Base-by-base conservation (phyloP, 2,329 filamentous ascomycete genomes). In the Aspergillus ochraceus region DNA sequence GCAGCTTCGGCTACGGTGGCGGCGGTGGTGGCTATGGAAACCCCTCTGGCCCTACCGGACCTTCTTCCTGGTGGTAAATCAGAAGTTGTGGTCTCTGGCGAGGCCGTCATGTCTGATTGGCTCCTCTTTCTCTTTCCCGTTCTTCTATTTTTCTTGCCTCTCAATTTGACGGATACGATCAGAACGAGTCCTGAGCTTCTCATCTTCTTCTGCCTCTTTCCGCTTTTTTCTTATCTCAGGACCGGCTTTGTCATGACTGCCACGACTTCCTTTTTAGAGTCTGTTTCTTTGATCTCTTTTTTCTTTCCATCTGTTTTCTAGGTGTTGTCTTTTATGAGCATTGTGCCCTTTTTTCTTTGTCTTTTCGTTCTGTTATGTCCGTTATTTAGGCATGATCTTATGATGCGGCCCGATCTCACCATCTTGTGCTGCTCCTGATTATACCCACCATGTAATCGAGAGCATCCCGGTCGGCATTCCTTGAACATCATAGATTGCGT, bases 401-500 rank as follows among this genome's bases (percentile, higher is more conserved):
- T 70, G 71, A 75, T 76, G 75, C 72, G 71, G 70, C 66, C 68
- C 68, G 71, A 70, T 74, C 66, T 68, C 68, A 64, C 63, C 67
- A 64, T 65, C 60, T 61, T 59, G 36, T 42, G 58, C 66, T 72
- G 70, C 69, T 71, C 63, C 61, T 64, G 64, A 65, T 66, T 63
- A 62, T 68, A 61, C 60, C 52, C 46, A 55, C 59, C 57, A 58
- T 65, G 60, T 64, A 64, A 64, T 64, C 64, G 65, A 62, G 66
- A 67, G 71, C 70, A 69, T 71, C 66, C 66, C 69, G 68, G 68
- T 72, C 70, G 69, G 72, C 70, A 72, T 75, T 77, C 76, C 76
- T 77, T 78, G 75, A 75, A 76, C 74, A 79, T 78, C 75, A 81
- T 81, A 82, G 79, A 82, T 76, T 79, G 80, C 79, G 79, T 80